Conservation (phyloP, 2,329 filamentous ascomycete genomes). For the Thermoascus crustaceus region DNA sequence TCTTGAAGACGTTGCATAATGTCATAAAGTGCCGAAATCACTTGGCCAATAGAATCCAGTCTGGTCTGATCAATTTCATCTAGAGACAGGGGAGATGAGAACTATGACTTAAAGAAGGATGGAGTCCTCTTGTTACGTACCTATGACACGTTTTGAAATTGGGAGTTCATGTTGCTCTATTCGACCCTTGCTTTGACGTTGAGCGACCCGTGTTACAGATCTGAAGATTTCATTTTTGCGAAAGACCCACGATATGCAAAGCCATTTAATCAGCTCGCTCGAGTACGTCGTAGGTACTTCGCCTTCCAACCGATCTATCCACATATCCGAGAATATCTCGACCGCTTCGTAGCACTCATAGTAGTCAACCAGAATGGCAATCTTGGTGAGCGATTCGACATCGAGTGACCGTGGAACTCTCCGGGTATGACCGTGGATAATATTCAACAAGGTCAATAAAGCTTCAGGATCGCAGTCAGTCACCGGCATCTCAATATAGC, state of each 20-base stretch:
- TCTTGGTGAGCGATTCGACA: conserved; percentile 37
- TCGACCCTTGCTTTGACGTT: neutral
- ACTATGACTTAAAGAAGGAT: neutral
- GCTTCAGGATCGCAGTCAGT: conserved; percentile 25
- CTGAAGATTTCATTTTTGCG: neutral
- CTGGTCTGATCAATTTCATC: neutral
- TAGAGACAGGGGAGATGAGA: neutral
- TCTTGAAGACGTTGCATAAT: neutral
- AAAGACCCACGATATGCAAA: conserved; percentile 8
- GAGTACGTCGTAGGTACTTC: neutral
- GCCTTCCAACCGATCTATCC: conserved; percentile 26
- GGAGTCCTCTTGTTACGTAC: neutral
- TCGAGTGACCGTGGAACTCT: conserved; percentile 32
- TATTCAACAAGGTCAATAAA: conserved; percentile 36
- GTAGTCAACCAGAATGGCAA: conserved; percentile 38
- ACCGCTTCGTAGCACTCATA: conserved; percentile 38
- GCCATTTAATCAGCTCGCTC: conserved; percentile 13
- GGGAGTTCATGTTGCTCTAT: neutral
- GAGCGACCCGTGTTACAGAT: neutral
- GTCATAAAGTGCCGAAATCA: neutral
- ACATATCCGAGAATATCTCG: conserved; percentile 34
- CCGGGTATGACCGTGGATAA: conserved; percentile 38
- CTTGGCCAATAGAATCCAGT: neutral
- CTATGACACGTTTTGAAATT: neutral
- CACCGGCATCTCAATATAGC: neutral